Conservation (phyloP, 345 rosid species). For the Camelina hispida region DNA sequence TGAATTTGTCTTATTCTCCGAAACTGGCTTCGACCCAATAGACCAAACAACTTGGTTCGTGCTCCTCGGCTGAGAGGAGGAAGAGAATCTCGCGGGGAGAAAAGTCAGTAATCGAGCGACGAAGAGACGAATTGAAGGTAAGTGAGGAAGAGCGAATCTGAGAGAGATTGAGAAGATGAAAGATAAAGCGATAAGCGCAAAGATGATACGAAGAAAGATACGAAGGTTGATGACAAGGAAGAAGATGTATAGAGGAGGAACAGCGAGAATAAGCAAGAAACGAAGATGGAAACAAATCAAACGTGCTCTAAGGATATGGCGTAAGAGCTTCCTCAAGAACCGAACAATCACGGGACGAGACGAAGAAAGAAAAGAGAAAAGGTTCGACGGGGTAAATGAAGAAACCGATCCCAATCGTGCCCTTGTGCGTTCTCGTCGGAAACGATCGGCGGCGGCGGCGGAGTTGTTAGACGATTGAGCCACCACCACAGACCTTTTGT, state of each 20-base stretch:
- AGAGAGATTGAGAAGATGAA: slow-evolving; percentile 32
- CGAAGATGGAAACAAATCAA: slow-evolving; percentile 55
- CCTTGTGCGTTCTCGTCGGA: slow-evolving; percentile 27
- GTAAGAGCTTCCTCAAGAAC: slow-evolving; percentile 41
- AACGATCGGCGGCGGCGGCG: slow-evolving; percentile 41
- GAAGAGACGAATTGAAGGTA: slow-evolving; percentile 57
- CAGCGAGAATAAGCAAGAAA: slow-evolving; percentile 52
- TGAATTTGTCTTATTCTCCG: slow-evolving; percentile 48
- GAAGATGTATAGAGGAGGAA: slow-evolving; percentile 37
- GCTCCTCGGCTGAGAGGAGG: slow-evolving; percentile 36
- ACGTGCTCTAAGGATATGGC: slow-evolving; percentile 52
- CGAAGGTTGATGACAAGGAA: slow-evolving; percentile 28
- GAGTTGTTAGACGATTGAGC: slow-evolving; percentile 37
- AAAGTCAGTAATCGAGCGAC: slow-evolving; percentile 58
- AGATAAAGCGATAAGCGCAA: slow-evolving; percentile 19
- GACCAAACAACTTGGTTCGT: slow-evolving; percentile 70
- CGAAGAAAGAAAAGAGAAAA: slow-evolving; percentile 33
- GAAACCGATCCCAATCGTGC: slow-evolving; percentile 12
- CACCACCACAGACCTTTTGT: slow-evolving; percentile 55
- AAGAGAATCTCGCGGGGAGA: slow-evolving; percentile 31
- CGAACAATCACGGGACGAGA: slow-evolving; percentile 33
- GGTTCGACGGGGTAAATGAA: slow-evolving; percentile 30
- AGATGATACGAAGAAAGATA: slow-evolving; percentile 15
- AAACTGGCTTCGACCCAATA: slow-evolving; percentile 63
- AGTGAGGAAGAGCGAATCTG: slow-evolving; percentile 56